Percentiles rank a stretch among this genome's conserved stretches.
Evolutionary conservation across 208 protist species (phyloP).

Genomic region (Leishmania lainsoni): DNA sequence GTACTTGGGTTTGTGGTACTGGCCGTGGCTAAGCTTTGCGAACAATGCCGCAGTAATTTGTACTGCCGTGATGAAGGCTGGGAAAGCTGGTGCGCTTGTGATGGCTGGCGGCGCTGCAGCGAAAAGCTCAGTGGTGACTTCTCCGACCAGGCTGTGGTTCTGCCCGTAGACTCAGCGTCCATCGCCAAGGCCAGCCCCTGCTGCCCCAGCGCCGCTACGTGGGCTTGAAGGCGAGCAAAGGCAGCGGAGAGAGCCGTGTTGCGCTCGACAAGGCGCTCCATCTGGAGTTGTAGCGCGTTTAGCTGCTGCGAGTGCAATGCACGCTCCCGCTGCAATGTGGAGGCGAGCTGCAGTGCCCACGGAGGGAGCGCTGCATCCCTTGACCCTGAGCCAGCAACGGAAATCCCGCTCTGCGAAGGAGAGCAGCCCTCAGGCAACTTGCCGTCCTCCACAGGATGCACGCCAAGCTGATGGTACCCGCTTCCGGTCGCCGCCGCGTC

Average conservation of each 20-base stretch:
- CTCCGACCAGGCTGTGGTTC: constrained; percentile 16
- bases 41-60: constrained; percentile 11
- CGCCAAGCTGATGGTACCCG: not conserved
- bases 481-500: not conserved
- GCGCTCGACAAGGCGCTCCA: constrained; percentile 59
- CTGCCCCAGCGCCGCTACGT: constrained; percentile 28
- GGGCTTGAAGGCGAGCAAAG: constrained; percentile 42
- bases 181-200: constrained; percentile 13
- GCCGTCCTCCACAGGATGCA: not conserved
- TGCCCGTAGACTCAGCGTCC: constrained; percentile 22
- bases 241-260: constrained; percentile 47
- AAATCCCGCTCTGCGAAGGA: not conserved
- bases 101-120: constrained; percentile 6
- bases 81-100: not conserved
- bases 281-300: constrained; percentile 69
- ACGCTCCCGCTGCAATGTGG: constrained; percentile 51
- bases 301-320: constrained; percentile 62
- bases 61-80: not conserved
- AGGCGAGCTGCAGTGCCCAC: constrained; percentile 62
- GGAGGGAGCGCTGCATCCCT: constrained; percentile 32
- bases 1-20: constrained; percentile 36
- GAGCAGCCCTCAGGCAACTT: not conserved
- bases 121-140: not conserved
- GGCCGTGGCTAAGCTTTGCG: constrained; percentile 17
- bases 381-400: not conserved